Base-by-base conservation (phyloP, 345 rosid species). In the Camelina laxa region DNA sequence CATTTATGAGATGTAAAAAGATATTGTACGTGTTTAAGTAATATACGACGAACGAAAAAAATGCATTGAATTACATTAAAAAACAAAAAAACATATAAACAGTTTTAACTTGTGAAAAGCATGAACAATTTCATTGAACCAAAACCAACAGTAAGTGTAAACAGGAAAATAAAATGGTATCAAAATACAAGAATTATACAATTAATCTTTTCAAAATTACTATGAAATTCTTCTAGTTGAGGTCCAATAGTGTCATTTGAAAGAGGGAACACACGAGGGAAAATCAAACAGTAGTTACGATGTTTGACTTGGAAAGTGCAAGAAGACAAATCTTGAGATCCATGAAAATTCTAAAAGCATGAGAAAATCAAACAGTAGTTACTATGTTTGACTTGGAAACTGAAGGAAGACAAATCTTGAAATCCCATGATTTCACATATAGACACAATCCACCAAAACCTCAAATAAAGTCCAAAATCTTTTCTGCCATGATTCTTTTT, bases 221-320 rank as follows among this genome's bases (percentile, higher is more conserved):
- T 15, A 64, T 14, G 45, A 73, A 42, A 42, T 42, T 74, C 49
- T 6, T 24, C 38, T 21, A 33, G 36, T 22, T 48, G 65, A 59
- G 72, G 45, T 5, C 71, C 48, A 58, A 47, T 13, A 48, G 60
- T 39, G 60, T 39, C 61, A 67, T 75, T 41, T 42, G 56, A 51
- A 60, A 68, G 41, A 27, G 74, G 61, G 21, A 67, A 67, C 22
- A 44, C 75, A 69, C 70, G 59, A 45, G 50, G 27, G 75, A 3
- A 65, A 7, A 70, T 70, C 27, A 64, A 36, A 57, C 67, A 70
- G 80, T 77, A 30, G 80, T 71, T 77, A 65, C 60, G 15, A 64
- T 77, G 72, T 71, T 58, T 71, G 72, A 65, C 80, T 65, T 24
- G 20, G 72, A 65, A 77, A 48, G 55, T 71, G 67, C 60, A 77